Evolutionary conservation across 306 rosid species (phyloP).

Genomic region (Begonia peltatifolia): DNA sequence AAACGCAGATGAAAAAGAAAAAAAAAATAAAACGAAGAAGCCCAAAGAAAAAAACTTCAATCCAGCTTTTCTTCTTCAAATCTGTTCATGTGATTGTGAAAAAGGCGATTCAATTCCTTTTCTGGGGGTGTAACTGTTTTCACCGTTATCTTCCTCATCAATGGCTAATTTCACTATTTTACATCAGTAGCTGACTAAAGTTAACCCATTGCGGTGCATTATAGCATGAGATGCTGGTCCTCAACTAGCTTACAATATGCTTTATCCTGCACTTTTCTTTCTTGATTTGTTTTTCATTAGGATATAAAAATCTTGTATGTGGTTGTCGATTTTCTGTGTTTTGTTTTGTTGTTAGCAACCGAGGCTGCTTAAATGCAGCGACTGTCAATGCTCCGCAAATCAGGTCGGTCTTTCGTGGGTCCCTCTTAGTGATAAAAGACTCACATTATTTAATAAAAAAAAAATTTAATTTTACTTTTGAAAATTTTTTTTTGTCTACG

Average conservation of each 20-base stretch:
- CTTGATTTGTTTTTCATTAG: too few species aligned
- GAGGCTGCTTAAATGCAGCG: slow-evolving; percentile 25
- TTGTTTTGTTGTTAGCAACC: slow-evolving; percentile 31
- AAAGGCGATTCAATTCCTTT: neutral
- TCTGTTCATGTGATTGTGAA: too few species aligned
- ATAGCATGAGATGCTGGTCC: slow-evolving; percentile 51
- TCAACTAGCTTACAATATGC: slow-evolving; percentile 22
- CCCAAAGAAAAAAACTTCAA: too few species aligned
- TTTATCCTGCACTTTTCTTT: slow-evolving; percentile 13
- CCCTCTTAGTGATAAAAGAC: too few species aligned
- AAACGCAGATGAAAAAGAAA: too few species aligned
- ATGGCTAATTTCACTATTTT: slow-evolving; percentile 1
- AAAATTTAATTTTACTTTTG: too few species aligned
- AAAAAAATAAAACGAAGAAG: too few species aligned
- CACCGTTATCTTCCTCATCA: neutral
- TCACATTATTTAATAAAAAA: too few species aligned
- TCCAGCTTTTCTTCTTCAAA: too few species aligned
- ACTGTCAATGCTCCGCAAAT: slow-evolving; percentile 14
- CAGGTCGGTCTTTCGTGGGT: slow-evolving; percentile 26
- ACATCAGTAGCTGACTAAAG: slow-evolving; percentile 23
- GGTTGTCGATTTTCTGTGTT: slow-evolving; percentile 18
- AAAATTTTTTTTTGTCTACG: too few species aligned
- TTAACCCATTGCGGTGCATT: slow-evolving; percentile 49
- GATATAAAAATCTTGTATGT: slow-evolving; percentile 3
- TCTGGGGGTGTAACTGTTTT: neutral